Base-by-base conservation (phyloP, 2,329 filamentous ascomycete species). In the Hortaea sp. region DNA sequence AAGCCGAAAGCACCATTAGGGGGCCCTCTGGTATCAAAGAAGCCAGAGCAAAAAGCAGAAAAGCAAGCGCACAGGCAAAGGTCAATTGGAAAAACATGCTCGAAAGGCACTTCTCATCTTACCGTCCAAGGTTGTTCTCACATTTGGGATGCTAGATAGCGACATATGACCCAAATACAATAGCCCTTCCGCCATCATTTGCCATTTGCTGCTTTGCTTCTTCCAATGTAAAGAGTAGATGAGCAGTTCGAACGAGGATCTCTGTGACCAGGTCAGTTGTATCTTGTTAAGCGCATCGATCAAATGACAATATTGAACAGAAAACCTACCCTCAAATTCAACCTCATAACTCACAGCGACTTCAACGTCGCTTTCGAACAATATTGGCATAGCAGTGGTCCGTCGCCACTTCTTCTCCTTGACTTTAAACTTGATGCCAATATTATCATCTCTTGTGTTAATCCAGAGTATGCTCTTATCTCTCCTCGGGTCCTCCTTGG, bases 401-500 rank as follows among this genome's bases (percentile, higher is more conserved):
- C 64, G 57, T 57, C 63, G 65, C 57, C 66, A 62, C 38, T 69
- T 69, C 45, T 70, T 72, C 59, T 79, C 73, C 20, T 65, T 67
- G 12, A 89, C 81, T 7, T 74, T 73, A 53, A 92, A 79, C 39
- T 76, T 77, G 46, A 92, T 65, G 0, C 86, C 87, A 13, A 87
- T 78, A 47, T 78, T 75, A 54, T 60, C 46, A 28, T 76, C 76
- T 1, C 68, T 63, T 3, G 70, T 64, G 56, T 82, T 84, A 4
- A 82, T 74, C 87, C 87, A 92, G 0, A 90, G 63, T 30, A 88
- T 74, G 12, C 61, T 56, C 6, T 62, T 57, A 32, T 71, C 66
- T 39, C 63, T 54, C 7, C 45, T 55, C n/a, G 57, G 41, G 57
- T 62, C 43, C 47, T 51, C n/a, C 7, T 9, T 9, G 7, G 7